Evolutionary conservation across 768 basidiomycete species (phyloP).

Genomic region (Tylopilus rubrobrunneus): DNA sequence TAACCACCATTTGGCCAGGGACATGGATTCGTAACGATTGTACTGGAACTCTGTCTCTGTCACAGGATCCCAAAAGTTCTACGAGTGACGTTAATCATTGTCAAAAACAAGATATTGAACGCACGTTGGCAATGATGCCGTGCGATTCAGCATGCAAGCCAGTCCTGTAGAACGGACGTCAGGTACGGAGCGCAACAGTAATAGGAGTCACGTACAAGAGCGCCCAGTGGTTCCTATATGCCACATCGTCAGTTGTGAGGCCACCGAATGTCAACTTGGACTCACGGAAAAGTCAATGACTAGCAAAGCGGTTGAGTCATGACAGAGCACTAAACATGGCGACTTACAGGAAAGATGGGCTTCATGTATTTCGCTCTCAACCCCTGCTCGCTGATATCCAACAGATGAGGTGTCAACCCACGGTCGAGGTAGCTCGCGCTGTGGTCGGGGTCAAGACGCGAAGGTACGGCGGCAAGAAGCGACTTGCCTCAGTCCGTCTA

Average conservation of each 20-base stretch:
- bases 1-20: conserved; percentile 77
- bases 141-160: conserved; percentile 88
- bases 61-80: conserved; percentile 87
- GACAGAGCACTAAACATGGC: conserved; percentile 9
- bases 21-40: conserved; percentile 54
- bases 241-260: neutral
- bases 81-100: neutral
- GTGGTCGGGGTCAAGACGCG: conserved; percentile 1
- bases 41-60: conserved; percentile 67
- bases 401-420: conserved; percentile 78
- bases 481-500: conserved; percentile 75
- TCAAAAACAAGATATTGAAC: conserved; percentile 12
- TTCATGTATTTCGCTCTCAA: conserved; percentile 84
- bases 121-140: conserved; percentile 85
- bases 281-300: conserved; percentile 90
- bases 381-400: conserved; percentile 77
- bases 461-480: neutral
- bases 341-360: conserved; percentile 83
- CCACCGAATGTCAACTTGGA: conserved; percentile 9
- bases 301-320: conserved; percentile 25
- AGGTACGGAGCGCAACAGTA: neutral
- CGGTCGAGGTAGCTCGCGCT: conserved; percentile 88
- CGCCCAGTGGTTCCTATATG: conserved; percentile 80
- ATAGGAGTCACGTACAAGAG: conserved; percentile 52
- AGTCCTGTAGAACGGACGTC: conserved; percentile 52